These are phyloP conservation scores for Neonothopanus nambi DNA, from an alignment of 1,284 basidiomycete species.

Conservation along the genomic window DNA sequence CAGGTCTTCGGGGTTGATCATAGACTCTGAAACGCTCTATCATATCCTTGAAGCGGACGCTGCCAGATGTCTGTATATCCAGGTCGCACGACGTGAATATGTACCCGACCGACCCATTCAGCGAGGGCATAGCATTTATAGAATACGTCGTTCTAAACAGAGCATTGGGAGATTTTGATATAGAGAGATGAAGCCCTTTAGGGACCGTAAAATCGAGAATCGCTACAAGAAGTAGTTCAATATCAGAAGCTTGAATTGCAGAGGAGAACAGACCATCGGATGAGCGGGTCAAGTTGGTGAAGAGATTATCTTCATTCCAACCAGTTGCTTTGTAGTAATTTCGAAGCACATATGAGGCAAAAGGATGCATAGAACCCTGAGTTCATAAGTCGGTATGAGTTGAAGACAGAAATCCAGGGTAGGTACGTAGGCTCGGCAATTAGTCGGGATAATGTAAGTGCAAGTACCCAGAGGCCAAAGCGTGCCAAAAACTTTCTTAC, in stretches of 20 bases:
- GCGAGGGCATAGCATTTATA: slow-evolving; percentile 87
- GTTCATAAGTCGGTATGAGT: no score
- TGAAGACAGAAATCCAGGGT: no score
- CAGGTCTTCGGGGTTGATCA: slow-evolving; percentile 74
- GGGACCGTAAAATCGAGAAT: slow-evolving; percentile 86
- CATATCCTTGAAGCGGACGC: slow-evolving; percentile 86
- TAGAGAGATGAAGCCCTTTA: slow-evolving; percentile 73
- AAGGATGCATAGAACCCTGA: slow-evolving; percentile 66
- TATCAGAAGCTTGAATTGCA: slow-evolving; percentile 23
- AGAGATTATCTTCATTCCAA: slow-evolving; percentile 97
- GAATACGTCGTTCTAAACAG: slow-evolving; percentile 91
- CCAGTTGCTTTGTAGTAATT: slow-evolving; percentile 89
- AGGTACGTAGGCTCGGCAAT: no score
- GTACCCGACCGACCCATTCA: slow-evolving; percentile 92
- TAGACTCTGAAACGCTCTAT: slow-evolving; percentile 84
- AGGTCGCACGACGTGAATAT: slow-evolving; percentile 88
- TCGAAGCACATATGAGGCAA: slow-evolving; percentile 85
- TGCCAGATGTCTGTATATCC: slow-evolving; percentile 67
- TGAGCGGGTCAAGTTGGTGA: slow-evolving; percentile 86
- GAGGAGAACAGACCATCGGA: slow-evolving; percentile 69
- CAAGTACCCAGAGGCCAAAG: no score
- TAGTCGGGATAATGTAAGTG: no score
- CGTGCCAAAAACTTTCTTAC: no score
- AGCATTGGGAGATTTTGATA: slow-evolving; percentile 88
- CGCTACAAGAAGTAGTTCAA: slow-evolving; percentile 48